A percentile compares a stretch with the other conserved stretches of the same genome.
Conservation (phyloP, 371 early-diverging fungal genomes). For the Mortierella sp. region DNA sequence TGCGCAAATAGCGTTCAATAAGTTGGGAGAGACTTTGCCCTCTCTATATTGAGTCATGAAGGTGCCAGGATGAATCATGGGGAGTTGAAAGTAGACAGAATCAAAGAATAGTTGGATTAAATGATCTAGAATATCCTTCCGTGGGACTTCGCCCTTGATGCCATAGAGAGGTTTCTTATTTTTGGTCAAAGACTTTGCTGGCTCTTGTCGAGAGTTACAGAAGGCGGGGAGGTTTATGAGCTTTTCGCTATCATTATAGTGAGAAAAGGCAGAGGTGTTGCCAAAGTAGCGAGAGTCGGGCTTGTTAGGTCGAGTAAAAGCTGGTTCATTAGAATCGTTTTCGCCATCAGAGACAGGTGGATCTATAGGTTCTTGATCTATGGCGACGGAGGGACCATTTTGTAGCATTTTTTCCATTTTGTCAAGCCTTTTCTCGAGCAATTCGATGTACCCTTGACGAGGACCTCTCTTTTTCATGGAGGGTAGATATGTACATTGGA, state of each 20-base stretch:
- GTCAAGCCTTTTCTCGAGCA: conserved; percentile 77
- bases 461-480: conserved; percentile 83
- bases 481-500: conserved; percentile 79
- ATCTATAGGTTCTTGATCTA: conserved; percentile 37
- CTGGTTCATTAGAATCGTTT: background rate
- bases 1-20: conserved; percentile 57
- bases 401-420: conserved; percentile 73
- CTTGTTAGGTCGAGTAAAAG: background rate
- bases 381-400: conserved; percentile 33
- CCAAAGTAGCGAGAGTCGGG: conserved; percentile 41
- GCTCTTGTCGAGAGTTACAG: conserved; percentile 3
- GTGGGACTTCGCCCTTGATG: conserved; percentile 50
- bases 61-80: conserved; percentile 63
- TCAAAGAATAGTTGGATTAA: conserved; percentile 67
- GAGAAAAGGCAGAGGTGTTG: conserved; percentile 26
- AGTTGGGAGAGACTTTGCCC: conserved; percentile 46
- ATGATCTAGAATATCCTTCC: conserved; percentile 67
- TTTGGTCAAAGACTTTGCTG: background rate
- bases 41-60: conserved; percentile 56
- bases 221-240: background rate
- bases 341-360: conserved; percentile 10
- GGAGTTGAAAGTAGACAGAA: conserved; percentile 66
- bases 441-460: conserved; percentile 82
- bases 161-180: conserved; percentile 42
- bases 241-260: background rate